Percentiles rank a stretch among this genome's conserved stretches.
phyloP scores from a whole-genome alignment of 192 early-diverging fungal genomes.

The Cladochytrium replicatum region DNA sequence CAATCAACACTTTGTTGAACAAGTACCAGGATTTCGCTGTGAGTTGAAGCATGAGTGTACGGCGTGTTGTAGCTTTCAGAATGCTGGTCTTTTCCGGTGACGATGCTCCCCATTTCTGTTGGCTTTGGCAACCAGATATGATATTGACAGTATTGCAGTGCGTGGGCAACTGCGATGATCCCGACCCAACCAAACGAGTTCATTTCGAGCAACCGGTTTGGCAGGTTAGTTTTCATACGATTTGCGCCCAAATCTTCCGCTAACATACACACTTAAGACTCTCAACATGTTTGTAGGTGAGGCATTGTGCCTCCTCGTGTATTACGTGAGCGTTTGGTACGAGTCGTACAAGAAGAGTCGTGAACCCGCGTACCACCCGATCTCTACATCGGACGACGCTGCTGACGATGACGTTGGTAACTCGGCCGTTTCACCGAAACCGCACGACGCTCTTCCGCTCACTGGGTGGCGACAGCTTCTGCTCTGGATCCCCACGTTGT shows the following conservation, averaged over 20 bases:
- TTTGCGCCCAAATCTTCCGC: background rate
- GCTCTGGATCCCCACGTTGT: slow-evolving; percentile 72
- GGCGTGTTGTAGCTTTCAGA: no score
- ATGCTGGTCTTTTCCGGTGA: no score
- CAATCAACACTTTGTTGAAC: slow-evolving; percentile 67
- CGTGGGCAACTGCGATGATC: slow-evolving; percentile 75
- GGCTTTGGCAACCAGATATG: no score
- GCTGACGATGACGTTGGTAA: slow-evolving; percentile 11
- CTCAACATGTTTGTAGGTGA: slow-evolving; percentile 97
- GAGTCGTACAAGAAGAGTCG: slow-evolving; percentile 16
- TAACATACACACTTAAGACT: slow-evolving; percentile 33
- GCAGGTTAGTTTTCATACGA: slow-evolving; percentile 39
- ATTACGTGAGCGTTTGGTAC: slow-evolving; percentile 37
- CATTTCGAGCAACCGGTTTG: slow-evolving; percentile 96
- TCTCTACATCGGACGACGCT: background rate
- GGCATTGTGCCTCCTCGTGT: slow-evolving; percentile 61
- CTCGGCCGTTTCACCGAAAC: background rate
- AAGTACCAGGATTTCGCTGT: slow-evolving; percentile 85
- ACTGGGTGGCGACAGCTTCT: slow-evolving; percentile 45
- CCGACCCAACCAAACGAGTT: slow-evolving; percentile 51
- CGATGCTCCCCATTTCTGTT: no score
- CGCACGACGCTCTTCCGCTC: slow-evolving; percentile 15
- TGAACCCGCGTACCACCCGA: slow-evolving; percentile 11
- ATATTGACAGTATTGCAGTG: no score
- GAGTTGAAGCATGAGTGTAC: no score